Evolutionary conservation across 2,329 filamentous ascomycete species (phyloP).

Genomic region (Alternaria gansuensis): DNA sequence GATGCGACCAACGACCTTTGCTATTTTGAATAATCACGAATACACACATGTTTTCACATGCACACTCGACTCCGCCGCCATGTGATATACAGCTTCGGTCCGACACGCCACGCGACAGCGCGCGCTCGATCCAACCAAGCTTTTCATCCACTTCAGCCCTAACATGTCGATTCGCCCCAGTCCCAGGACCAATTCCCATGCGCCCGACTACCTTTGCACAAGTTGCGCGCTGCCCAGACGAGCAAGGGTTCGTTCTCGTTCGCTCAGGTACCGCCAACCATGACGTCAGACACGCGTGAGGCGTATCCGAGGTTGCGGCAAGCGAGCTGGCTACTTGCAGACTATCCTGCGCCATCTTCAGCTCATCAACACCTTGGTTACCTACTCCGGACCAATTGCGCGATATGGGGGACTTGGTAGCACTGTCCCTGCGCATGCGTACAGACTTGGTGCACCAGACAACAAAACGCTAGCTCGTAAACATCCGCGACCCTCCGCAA

Average conservation of each 20-base stretch:
- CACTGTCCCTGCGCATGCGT: slow-evolving; percentile 13
- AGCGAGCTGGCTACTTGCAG: slow-evolving; percentile 14
- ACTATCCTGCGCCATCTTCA: slow-evolving; percentile 13
- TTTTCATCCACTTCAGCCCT: slow-evolving; percentile 1
- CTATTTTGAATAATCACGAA: slow-evolving; percentile 32
- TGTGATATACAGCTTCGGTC: background rate
- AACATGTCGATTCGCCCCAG: background rate
- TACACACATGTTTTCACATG: slow-evolving; percentile 22
- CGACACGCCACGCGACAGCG: slow-evolving; percentile 1
- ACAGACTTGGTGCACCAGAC: slow-evolving; percentile 20
- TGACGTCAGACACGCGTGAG: slow-evolving; percentile 16
- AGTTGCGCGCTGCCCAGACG: background rate
- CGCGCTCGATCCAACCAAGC: slow-evolving; percentile 9
- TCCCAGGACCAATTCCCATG: background rate
- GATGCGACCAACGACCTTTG: slow-evolving; percentile 25
- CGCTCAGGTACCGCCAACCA: background rate
- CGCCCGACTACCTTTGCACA: background rate
- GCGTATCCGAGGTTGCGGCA: slow-evolving; percentile 7
- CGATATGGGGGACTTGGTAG: slow-evolving; percentile 15
- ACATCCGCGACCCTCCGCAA: slow-evolving; percentile 29
- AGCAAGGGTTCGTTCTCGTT: background rate
- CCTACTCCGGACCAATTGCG: slow-evolving; percentile 1
- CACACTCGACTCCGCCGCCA: too few species aligned
- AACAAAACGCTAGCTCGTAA: slow-evolving; percentile 18
- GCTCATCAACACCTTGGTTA: slow-evolving; percentile 2